Base-by-base conservation (phyloP, 1,284 basidiomycete species). In the Fomes fomentarius region DNA sequence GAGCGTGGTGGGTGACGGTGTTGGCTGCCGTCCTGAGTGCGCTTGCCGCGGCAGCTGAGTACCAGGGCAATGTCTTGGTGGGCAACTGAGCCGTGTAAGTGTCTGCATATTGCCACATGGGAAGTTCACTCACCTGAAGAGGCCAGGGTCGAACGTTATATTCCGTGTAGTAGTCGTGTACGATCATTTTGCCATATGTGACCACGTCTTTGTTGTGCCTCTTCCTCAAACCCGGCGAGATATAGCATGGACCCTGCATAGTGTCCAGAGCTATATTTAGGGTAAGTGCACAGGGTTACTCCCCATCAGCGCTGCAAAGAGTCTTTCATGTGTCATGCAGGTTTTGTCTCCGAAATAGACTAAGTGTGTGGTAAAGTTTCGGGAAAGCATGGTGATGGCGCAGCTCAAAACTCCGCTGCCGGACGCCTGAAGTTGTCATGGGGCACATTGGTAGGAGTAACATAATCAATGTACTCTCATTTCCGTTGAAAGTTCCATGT, bases 1-100 rank as follows among this genome's bases (percentile, higher is more conserved):
- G 93, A 40, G 93, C 89, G 4, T 95, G 92, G 91, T 94, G 91
- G 90, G 73, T 93, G 60, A 94, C 93, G 1, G 75, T 90, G 66
- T 64, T 93, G 39, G 85, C 83, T 33, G 84, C 84, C 30, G 68
- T 90, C 40, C 71, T 71, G 31, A 85, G 82, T 55, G 83, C 84
- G 28, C 80, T 88, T 59, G 64, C 60, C 12, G 33, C 51, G 5
- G 58, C 50, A 9, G 50, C 52, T 17, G 56, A 61, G 50, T 54
- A 54, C 30, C 47, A 44, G 30, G 52, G 39, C 17, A 40, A 26
- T 42, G 25, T 39, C 1, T 38, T 46, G 15, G 52, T 40, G 44
- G 21, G 12, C 19, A 44, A 37, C 24, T 48, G 33, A 47, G 34
- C 21, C n/a, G 3, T 38, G 43, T 51, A 14, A 34, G 46, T 49